Base-by-base conservation (phyloP, 1,284 basidiomycete species). In the Marasmius fiardii region DNA sequence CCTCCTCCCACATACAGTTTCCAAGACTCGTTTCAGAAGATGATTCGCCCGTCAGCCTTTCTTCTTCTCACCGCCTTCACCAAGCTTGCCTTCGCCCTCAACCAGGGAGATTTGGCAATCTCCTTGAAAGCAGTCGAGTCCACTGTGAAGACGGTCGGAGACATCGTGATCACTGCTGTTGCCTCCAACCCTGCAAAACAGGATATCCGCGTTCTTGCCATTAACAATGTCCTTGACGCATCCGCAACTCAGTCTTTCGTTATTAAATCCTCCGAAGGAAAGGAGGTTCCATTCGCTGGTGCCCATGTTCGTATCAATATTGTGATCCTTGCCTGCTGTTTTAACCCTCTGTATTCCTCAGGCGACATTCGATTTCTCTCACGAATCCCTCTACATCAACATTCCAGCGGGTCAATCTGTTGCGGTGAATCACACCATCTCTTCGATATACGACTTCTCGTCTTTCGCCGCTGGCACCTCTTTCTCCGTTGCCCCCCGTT, bases 391-490 rank as follows among this genome's bases (percentile, higher is more conserved):
- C 11, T 62, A 59, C 61, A 37, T 55, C 12, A 60, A 56, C 52
- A 60, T 62, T 34, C 59, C 61, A n/a, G 59, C 61, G 12, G 57
- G 61, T 21, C 48, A 56, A 11, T 60, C 61, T 45, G 31, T 61
- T 43, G 59, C 61, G 4, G 55, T 62, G 18, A 60, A 60, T 52
- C 61, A 59, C 50, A 60, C 57, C 43, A 44, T 62, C 21, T 50
- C 54, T 16, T 52, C 59, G 1, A 35, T 61, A 23, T 62, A 58
- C 53, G 59, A 62, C 53, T 62, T 62, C 50, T 62, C 55, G 53
- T 52, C 35, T 34, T 62, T 61, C 52, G 51, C 54, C 3, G 57
- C 59, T 31, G 37, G 49, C 12, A 52, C 59, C 16, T 16, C 43
- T 20, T 62, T 62, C 57, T 28, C 45, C 10, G n/a, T 48, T 18